Conservation (phyloP, 768 basidiomycete species). For the Tricholoma flavovirens region DNA sequence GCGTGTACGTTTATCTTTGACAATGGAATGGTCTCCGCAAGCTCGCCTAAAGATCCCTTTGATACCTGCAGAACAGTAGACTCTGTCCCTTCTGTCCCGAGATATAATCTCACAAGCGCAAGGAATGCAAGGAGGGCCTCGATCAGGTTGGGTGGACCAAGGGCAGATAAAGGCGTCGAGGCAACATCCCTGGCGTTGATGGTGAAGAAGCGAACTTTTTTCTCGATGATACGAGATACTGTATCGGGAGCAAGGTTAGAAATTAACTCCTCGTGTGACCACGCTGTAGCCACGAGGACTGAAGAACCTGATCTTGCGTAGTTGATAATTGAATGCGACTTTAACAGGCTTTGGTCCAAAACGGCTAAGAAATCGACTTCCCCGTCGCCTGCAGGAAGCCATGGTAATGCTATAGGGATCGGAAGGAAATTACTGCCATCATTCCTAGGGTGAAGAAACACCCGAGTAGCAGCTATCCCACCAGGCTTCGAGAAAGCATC, state of each 20-base stretch:
- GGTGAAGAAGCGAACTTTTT: conserved; percentile 51
- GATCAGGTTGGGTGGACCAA: conserved; percentile 31
- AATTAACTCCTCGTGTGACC: conserved; percentile 69
- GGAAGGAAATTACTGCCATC: conserved; percentile 38
- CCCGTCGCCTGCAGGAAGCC: conserved; percentile 41
- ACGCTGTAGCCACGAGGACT: conserved; percentile 69
- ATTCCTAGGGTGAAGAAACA: conserved; percentile 54
- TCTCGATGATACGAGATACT: conserved; percentile 40
- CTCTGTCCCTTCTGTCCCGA: conserved; percentile 59
- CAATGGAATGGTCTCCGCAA: conserved; percentile 43
- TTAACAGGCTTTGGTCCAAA: conserved; percentile 71
- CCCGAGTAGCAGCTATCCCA: conserved; percentile 61
- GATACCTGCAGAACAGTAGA: conserved; percentile 47
- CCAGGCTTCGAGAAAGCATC: conserved; percentile 73
- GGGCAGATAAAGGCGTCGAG: conserved; percentile 30
- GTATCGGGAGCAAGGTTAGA: conserved; percentile 57
- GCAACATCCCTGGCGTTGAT: conserved; percentile 56
- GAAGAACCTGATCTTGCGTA: conserved; percentile 62
- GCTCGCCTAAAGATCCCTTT: conserved; percentile 37
- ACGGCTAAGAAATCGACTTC: conserved; percentile 68
- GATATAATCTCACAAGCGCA: conserved; percentile 80
- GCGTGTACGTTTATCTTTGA: conserved; percentile 48
- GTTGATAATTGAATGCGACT: conserved; percentile 66
- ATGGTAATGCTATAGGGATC: conserved; percentile 49
- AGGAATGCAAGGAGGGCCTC: conserved; percentile 64